A percentile compares a stretch with the other conserved stretches of the same genome.
phyloP scores from a whole-genome alignment of 169 alveolate species.

The Cryptosporidium parvum region DNA sequence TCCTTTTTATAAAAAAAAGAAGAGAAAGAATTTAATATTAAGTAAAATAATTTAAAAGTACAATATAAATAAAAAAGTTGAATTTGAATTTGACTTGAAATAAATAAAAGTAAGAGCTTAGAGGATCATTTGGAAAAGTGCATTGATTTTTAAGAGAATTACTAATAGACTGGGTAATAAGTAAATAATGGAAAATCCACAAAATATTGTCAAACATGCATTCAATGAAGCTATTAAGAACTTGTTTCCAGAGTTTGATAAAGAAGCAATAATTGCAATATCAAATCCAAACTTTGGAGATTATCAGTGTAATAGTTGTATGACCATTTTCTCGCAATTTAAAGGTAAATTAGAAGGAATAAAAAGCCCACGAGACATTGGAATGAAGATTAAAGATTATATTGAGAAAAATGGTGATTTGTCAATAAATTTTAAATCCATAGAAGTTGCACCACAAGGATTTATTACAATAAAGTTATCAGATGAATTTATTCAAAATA shows the following conservation, averaged over 20 bases:
- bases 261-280: constrained; percentile 77
- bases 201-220: constrained; percentile 79
- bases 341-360: constrained; percentile 77
- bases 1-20: too few species aligned
- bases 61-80: neutral
- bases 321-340: constrained; percentile 81
- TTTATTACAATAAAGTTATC: constrained; percentile 80
- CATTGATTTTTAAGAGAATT: neutral
- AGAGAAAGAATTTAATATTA: too few species aligned
- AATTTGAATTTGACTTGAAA: neutral
- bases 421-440: constrained; percentile 75
- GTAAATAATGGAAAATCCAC: constrained; percentile 76
- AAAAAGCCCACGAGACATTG: constrained; percentile 83
- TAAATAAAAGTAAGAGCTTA: neutral
- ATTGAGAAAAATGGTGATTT: constrained; percentile 73
- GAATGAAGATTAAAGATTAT: constrained; percentile 82
- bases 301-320: constrained; percentile 86
- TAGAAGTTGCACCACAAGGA: constrained; percentile 88
- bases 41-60: too few species aligned
- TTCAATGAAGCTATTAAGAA: constrained; percentile 78
- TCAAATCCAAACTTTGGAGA: constrained; percentile 87
- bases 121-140: neutral
- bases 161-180: neutral
- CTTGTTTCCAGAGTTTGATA: constrained; percentile 78
- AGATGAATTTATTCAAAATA: constrained; percentile 67